These are phyloP conservation scores for Daldinia vernicosa DNA, from an alignment of 495 filamentous ascomycete species.

Conservation along the genomic window DNA sequence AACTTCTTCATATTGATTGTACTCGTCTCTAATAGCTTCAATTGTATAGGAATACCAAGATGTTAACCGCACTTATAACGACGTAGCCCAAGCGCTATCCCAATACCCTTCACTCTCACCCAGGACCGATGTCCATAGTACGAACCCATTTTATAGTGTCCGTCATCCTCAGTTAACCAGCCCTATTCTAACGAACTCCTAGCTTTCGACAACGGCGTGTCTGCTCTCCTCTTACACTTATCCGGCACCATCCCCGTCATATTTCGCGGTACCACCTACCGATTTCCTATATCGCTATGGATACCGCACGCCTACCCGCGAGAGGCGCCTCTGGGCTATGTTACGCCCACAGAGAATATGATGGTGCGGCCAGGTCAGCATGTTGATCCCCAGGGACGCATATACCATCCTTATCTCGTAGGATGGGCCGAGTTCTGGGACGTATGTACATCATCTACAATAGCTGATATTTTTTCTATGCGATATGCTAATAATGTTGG, in stretches of 20 bases:
- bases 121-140: constrained; percentile 97
- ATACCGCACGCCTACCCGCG: constrained; percentile 92
- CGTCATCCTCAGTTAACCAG: not conserved
- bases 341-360: constrained; percentile 90
- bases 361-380: constrained; percentile 89
- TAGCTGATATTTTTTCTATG: not conserved
- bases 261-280: constrained; percentile 89
- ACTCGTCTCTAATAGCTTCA: constrained; percentile 12
- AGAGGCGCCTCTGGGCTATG: constrained; percentile 85
- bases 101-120: constrained; percentile 85
- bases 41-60: constrained; percentile 84
- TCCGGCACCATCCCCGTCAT: constrained; percentile 85
- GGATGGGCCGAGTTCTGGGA: constrained; percentile 91
- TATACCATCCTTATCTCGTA: constrained; percentile 95
- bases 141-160: constrained; percentile 34
- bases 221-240: constrained; percentile 86
- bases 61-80: constrained; percentile 89
- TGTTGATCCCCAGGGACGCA: constrained; percentile 90
- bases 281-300: constrained; percentile 93
- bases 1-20: not conserved
- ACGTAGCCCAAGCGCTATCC: constrained; percentile 83
- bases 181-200: constrained; percentile 13
- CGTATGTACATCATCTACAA: constrained; percentile 63
- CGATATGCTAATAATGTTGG: not conserved
- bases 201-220: constrained; percentile 91